These are phyloP conservation scores for Cryptosporidium sp. DNA, from an alignment of 169 alveolate genomes.

Conservation along the genomic window DNA sequence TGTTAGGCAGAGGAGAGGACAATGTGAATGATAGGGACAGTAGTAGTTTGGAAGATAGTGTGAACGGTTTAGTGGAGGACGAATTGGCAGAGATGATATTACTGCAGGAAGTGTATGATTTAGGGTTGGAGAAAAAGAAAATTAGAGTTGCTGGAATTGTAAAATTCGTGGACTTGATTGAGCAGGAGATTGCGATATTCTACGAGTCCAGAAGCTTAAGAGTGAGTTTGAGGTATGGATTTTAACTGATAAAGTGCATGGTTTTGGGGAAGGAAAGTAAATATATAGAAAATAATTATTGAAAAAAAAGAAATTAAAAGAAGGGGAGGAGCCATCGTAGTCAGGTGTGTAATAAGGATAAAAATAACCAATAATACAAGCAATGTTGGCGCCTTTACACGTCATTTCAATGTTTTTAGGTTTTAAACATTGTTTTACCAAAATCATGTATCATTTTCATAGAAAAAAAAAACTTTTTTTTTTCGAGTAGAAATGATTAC, in stretches of 20 bases:
- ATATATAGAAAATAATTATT: not conserved
- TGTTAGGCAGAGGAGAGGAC: not conserved
- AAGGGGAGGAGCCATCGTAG: not conserved
- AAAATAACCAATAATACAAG: no score
- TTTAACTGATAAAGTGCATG: not conserved
- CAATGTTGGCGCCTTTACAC: not conserved
- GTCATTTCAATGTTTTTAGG: not conserved
- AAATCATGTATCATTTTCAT: not conserved
- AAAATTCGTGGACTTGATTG: slow-evolving; percentile 17
- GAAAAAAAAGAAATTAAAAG: no score
- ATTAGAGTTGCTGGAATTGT: slow-evolving; percentile 70
- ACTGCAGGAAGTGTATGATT: slow-evolving; percentile 34
- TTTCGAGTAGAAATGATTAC: not conserved
- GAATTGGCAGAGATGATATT: not conserved
- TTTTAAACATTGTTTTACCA: not conserved
- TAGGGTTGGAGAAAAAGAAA: not conserved
- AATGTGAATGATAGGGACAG: not conserved
- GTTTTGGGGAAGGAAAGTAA: not conserved
- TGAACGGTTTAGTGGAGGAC: not conserved
- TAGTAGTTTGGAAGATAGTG: not conserved
- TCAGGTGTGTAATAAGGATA: no score
- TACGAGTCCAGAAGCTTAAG: slow-evolving; percentile 35
- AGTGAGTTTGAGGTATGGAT: slow-evolving; percentile 41
- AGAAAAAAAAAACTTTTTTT: no score
- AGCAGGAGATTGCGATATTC: slow-evolving; percentile 6